phyloP scores from a whole-genome alignment of 805 yeast species.

The Metschnikowia henanensis region DNA sequence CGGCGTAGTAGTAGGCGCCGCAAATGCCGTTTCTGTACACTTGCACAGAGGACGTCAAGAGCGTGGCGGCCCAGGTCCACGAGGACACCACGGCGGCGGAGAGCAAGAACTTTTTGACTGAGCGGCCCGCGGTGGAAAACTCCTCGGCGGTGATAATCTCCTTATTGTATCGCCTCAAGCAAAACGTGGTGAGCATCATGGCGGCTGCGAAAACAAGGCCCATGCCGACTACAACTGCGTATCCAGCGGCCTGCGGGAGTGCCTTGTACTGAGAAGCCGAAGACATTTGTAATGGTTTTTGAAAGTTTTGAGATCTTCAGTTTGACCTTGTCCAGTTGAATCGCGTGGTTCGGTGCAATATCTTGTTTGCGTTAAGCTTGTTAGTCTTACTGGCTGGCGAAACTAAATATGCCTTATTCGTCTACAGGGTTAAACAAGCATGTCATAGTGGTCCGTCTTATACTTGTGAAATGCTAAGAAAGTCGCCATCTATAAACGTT shows the following conservation, averaged over 20 bases:
- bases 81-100: conserved; percentile 90
- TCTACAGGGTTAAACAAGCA: too few species aligned
- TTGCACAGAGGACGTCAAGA: conserved; percentile 69
- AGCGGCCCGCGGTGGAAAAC: conserved; percentile 89
- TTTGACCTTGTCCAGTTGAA: too few species aligned
- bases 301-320: not conserved
- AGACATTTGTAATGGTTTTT: conserved; percentile 12
- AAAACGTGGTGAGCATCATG: conserved; percentile 73
- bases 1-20: conserved; percentile 83
- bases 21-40: conserved; percentile 74
- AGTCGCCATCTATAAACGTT: not conserved
- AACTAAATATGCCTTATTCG: too few species aligned
- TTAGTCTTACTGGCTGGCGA: too few species aligned
- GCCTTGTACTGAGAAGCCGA: conserved; percentile 25
- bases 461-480: too few species aligned
- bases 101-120: conserved; percentile 80
- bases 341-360: too few species aligned
- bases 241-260: conserved; percentile 79
- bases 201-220: conserved; percentile 77
- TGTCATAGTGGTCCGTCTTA: too few species aligned
- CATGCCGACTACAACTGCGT: conserved; percentile 85
- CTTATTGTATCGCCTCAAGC: conserved; percentile 74
- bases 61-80: conserved; percentile 78
- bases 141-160: conserved; percentile 92
- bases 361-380: too few species aligned